Evolutionary conservation across 371 early-diverging fungal species (phyloP), one percentile per base, ranked within the genome.

Genomic region (Mucor racemosus): DNA sequence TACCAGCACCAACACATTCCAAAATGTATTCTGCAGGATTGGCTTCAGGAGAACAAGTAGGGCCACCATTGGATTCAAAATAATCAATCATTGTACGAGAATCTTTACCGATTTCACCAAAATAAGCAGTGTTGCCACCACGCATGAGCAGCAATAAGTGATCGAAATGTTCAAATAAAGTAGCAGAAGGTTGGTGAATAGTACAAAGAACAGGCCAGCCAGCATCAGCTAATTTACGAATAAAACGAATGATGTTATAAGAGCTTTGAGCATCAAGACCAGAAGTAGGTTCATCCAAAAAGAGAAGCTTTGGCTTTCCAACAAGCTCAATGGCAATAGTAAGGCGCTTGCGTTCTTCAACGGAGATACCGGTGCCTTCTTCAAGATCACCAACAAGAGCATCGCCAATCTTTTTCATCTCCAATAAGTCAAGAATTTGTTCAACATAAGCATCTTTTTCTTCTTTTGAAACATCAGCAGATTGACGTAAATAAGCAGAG

Each of bases 241-340:
- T 84, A 63, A 92, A 82, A 17, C 87, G 78, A 58, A 93, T 74
- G 63, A 95, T 90, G 72, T 91, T 91, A 71, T 86, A 86, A 1
- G 93, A 88, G 38, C 58, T 83, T 68, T 88, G 85, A 14, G 86
- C 84, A 72, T 91, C 84, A 2, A 94, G 80, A 54, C 94, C 94
- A 54, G 92, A 92, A 5, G 94, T 94, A 26, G 94, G 95, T 70
- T 95, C 95, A 73, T 95, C 95, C 66, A 94, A 80, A 82, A 93
- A 93, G 34, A 94, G 79, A 26, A 94, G 79, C 62, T 85, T 83
- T 39, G 93, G 92, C 71, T 86, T 86, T 38, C 91, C 87, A 2
- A 94, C 91, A 35, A 95, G 78, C 71, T 94, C 91, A 26, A 89
- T 78, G 46, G 77, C 90, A 65, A 90, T 90, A 26, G 88, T 87